phyloP scores from a whole-genome alignment of 2,329 filamentous ascomycete species.

The Neophaeococcomyces aloes region DNA sequence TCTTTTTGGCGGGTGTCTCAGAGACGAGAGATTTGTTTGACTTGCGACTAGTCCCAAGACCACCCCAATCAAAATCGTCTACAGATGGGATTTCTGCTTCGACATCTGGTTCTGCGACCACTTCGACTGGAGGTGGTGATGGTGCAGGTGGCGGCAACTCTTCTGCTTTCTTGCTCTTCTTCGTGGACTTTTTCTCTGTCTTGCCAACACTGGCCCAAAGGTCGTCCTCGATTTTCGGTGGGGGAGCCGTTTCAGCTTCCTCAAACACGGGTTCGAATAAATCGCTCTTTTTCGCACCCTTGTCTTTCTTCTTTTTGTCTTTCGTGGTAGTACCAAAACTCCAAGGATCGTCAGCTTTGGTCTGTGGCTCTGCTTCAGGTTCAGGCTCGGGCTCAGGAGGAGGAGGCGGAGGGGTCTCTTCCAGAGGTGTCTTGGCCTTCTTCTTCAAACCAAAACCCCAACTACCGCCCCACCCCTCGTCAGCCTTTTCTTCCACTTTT shows the following conservation, averaged over 20 bases:
- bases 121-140: conserved; percentile 36
- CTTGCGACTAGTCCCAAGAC: conserved; percentile 27
- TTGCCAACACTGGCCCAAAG: conserved; percentile 26
- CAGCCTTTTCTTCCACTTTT: conserved; percentile 34
- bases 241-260: conserved; percentile 12
- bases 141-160: conserved; percentile 38
- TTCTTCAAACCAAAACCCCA: conserved; percentile 37
- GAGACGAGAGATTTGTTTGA: conserved; percentile 33
- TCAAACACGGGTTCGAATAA: conserved; percentile 12
- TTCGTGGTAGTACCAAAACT: conserved; percentile 32
- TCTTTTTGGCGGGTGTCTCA: conserved; percentile 24
- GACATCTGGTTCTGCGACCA: conserved; percentile 31
- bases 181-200: conserved; percentile 37
- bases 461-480: conserved; percentile 36
- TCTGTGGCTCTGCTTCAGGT: conserved; percentile 19
- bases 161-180: conserved; percentile 35
- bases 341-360: conserved; percentile 39
- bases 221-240: conserved; percentile 14
- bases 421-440: conserved; percentile 37
- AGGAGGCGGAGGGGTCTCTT: conserved; percentile 21
- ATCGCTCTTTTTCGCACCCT: conserved; percentile 35
- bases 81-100: conserved; percentile 21
- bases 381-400: conserved; percentile 25
- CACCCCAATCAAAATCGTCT: conserved; percentile 31
- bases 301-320: conserved; percentile 40